phyloP scores from a whole-genome alignment of 345 rosid species.

The Gossypium thurberi region DNA sequence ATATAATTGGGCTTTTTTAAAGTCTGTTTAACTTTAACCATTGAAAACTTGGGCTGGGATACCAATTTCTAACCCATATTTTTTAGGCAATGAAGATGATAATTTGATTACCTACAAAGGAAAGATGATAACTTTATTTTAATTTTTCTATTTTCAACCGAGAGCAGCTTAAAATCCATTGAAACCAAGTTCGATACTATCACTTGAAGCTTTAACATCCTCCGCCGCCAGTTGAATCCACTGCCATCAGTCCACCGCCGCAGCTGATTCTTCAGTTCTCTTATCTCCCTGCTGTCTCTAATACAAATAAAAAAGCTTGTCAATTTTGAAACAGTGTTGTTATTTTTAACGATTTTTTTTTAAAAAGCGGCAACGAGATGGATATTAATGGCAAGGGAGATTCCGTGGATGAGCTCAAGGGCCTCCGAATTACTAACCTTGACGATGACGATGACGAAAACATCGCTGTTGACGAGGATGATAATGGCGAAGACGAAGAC shows the following conservation, averaged over 20 bases:
- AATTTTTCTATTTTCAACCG: too few relatives aligned
- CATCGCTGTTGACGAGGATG: slow-evolving; percentile 15
- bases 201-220: not conserved
- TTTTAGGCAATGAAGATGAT: not conserved
- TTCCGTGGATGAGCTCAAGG: slow-evolving; percentile 48
- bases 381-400: slow-evolving; percentile 30
- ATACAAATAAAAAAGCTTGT: not conserved
- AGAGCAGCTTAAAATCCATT: not conserved
- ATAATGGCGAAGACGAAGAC: slow-evolving; percentile 42
- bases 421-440: slow-evolving; percentile 46
- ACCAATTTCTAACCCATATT: not conserved
- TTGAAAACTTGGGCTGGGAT: not conserved
- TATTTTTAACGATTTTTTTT: not conserved
- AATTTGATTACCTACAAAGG: not conserved
- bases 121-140: too few relatives aligned
- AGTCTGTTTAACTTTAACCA: not conserved
- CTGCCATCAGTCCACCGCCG: not conserved
- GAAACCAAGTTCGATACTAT: not conserved
- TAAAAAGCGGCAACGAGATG: slow-evolving; percentile 9
- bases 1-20: too few relatives aligned
- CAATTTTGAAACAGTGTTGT: not conserved
- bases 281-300: not conserved
- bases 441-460: slow-evolving; percentile 34
- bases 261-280: not conserved
- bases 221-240: not conserved